Evolutionary conservation across 2,329 filamentous ascomycete genomes (phyloP).

Genomic region (Stylonectria norvegica): DNA sequence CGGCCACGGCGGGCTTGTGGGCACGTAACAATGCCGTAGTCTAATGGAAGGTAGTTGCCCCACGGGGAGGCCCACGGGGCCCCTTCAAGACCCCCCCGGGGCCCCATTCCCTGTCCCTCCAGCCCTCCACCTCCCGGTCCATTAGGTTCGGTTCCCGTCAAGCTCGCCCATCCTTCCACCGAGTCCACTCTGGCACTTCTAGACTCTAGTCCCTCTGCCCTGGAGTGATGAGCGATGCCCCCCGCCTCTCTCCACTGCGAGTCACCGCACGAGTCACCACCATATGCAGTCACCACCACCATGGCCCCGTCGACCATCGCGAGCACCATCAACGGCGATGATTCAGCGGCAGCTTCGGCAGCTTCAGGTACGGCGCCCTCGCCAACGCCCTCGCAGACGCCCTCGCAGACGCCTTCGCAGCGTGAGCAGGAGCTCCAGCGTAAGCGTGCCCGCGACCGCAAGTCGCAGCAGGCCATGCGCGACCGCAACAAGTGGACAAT

Average conservation of each 20-base stretch:
- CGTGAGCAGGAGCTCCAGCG: constrained; percentile 24
- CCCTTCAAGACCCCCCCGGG: neutral
- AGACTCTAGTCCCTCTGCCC: neutral
- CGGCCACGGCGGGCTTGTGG: too few relatives aligned
- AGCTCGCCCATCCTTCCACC: too few relatives aligned
- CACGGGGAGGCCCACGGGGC: neutral
- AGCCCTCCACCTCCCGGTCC: too few relatives aligned
- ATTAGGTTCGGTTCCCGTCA: too few relatives aligned
- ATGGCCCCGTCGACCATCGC: constrained; percentile 8
- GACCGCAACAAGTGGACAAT: constrained; percentile 32
- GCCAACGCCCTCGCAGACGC: neutral
- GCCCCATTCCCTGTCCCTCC: too few relatives aligned
- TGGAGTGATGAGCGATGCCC: neutral
- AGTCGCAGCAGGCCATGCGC: constrained; percentile 33
- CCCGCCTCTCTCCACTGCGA: constrained; percentile 3
- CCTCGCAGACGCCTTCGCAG: neutral
- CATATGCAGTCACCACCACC: constrained; percentile 2
- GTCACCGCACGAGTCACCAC: neutral
- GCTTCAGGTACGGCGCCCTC: neutral
- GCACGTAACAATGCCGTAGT: too few relatives aligned
- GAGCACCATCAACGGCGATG: constrained; percentile 7
- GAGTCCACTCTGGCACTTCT: neutral
- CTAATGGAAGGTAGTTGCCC: too few relatives aligned
- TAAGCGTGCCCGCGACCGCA: constrained; percentile 31
- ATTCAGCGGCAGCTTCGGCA: constrained; percentile 7